These are phyloP conservation scores for Pythium sukuiense DNA, from an alignment of 352 stramenopile genomes.

Conservation along the genomic window DNA sequence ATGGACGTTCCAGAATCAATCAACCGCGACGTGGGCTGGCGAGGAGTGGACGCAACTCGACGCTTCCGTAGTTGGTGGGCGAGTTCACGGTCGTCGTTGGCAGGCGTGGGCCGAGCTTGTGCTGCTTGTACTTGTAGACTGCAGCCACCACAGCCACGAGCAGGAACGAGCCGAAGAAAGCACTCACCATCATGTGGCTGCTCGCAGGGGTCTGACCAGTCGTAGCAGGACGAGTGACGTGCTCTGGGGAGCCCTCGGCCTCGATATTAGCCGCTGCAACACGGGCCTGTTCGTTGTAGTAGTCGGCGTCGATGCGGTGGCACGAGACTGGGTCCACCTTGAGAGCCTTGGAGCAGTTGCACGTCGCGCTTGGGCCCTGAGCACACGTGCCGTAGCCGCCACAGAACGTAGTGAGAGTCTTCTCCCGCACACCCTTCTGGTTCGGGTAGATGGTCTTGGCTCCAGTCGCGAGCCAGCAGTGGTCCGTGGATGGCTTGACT, in stretches of 20 bases:
- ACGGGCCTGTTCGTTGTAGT: slow-evolving; percentile 21
- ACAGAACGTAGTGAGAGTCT: slow-evolving; percentile 60
- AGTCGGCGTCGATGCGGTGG: slow-evolving; percentile 65
- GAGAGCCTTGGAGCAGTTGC: slow-evolving; percentile 49
- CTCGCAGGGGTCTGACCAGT: not conserved
- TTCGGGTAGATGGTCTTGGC: slow-evolving; percentile 56
- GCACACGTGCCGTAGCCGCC: slow-evolving; percentile 61
- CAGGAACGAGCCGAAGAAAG: slow-evolving; percentile 20
- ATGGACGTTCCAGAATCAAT: not conserved
- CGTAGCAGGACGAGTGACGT: not conserved
- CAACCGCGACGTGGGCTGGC: slow-evolving; percentile 14
- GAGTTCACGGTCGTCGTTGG: slow-evolving; percentile 22
- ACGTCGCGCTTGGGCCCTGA: slow-evolving; percentile 55
- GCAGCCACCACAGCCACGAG: slow-evolving; percentile 22
- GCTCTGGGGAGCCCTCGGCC: slow-evolving; percentile 6
- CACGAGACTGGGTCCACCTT: slow-evolving; percentile 49
- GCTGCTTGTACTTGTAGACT: slow-evolving; percentile 36
- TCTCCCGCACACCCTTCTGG: slow-evolving; percentile 62
- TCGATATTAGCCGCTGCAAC: slow-evolving; percentile 10
- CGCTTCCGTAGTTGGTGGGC: slow-evolving; percentile 45
- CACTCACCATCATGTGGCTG: slow-evolving; percentile 1
- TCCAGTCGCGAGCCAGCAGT: slow-evolving; percentile 69
- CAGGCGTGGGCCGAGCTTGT: slow-evolving; percentile 30
- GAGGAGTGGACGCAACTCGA: slow-evolving; percentile 30
- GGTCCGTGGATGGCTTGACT: slow-evolving; percentile 53